A percentile compares a stretch with the other conserved stretches of the same genome.
Conservation (phyloP, 116 monocot species). For the Phalaenopsis hybrid region DNA sequence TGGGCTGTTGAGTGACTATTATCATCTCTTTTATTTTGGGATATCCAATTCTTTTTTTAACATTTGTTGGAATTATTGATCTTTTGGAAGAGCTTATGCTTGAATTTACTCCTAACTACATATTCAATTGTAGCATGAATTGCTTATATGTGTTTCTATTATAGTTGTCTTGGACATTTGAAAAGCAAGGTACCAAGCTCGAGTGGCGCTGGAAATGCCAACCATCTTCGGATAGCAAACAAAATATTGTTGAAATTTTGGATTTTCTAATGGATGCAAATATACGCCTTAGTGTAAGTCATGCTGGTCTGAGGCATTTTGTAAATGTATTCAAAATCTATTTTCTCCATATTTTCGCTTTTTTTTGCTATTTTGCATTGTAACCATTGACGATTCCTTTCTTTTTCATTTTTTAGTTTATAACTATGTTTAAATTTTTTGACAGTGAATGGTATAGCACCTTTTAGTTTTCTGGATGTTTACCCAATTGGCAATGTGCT, state of each 20-base stretch:
- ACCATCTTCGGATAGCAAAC: constrained; percentile 55
- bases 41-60: neutral
- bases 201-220: constrained; percentile 97
- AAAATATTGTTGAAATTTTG: constrained; percentile 61
- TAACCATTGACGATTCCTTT: neutral
- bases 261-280: constrained; percentile 96
- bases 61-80: neutral
- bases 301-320: neutral
- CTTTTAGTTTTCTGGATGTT: neutral
- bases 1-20: neutral
- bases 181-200: constrained; percentile 70
- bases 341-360: neutral
- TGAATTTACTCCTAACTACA: neutral
- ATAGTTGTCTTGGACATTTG: constrained; percentile 89
- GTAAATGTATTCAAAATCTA: neutral
- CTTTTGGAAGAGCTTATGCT: neutral
- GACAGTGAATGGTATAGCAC: neutral
- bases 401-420: neutral
- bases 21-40: neutral
- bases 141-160: constrained; percentile 3
- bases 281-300: constrained; percentile 75
- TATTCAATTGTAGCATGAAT: neutral
- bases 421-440: neutral
- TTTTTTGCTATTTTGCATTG: neutral
- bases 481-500: neutral